Conservation (phyloP, 179 eudicot genomes). For the Dionaea muscipula region DNA sequence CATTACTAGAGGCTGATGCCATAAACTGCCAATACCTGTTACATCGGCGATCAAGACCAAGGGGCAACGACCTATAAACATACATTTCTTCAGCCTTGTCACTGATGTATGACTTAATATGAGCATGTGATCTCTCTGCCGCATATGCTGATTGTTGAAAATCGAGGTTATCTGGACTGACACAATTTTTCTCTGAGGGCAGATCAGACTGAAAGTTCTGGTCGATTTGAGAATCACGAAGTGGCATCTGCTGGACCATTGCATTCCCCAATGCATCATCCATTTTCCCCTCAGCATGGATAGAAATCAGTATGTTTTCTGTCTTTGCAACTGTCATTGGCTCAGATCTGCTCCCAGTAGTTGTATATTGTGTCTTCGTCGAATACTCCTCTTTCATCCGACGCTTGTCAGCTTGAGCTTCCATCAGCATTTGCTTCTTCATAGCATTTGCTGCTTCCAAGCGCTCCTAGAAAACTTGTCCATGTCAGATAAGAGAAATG, state of each 20-base stretch:
- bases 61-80: slow-evolving; percentile 74
- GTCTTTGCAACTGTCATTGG: slow-evolving; percentile 16
- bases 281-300: slow-evolving; percentile 28
- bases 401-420: slow-evolving; percentile 71
- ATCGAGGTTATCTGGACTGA: slow-evolving; percentile 38
- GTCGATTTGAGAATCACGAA: slow-evolving; percentile 27
- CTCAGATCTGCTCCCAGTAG: slow-evolving; percentile 35
- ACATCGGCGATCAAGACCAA: slow-evolving; percentile 83
- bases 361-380: slow-evolving; percentile 38
- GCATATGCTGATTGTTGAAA: slow-evolving; percentile 49
- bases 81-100: slow-evolving; percentile 74
- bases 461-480: slow-evolving; percentile 58
- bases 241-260: slow-evolving; percentile 20
- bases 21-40: slow-evolving; percentile 79
- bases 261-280: slow-evolving; percentile 20
- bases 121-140: slow-evolving; percentile 58
- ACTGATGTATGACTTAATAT: slow-evolving; percentile 59
- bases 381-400: slow-evolving; percentile 61
- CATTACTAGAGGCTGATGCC: slow-evolving; percentile 54
- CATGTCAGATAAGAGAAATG: slow-evolving; percentile 12
- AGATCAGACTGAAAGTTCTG: slow-evolving; percentile 18
- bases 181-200: slow-evolving; percentile 26
- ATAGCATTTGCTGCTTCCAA: slow-evolving; percentile 71
- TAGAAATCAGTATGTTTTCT: slow-evolving; percentile 44
- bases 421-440: slow-evolving; percentile 96